These are phyloP conservation scores for Tilletia caries DNA, from an alignment of 1,284 basidiomycete species.

Conservation along the genomic window DNA sequence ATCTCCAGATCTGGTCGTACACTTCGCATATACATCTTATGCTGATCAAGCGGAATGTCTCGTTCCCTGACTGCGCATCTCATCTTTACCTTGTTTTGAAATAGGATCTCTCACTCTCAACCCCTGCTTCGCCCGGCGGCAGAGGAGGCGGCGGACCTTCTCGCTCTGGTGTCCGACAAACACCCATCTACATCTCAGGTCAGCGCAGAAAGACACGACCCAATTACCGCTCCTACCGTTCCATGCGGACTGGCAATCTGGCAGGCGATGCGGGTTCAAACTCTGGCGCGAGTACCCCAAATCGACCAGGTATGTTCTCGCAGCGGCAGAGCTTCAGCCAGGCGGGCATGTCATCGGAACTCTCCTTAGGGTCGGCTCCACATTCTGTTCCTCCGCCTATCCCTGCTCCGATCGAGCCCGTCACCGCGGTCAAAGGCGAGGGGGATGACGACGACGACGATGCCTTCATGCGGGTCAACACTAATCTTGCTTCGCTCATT, in stretches of 20 bases:
- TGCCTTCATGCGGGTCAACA: constrained; percentile 6
- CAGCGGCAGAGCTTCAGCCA: background rate
- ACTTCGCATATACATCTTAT: background rate
- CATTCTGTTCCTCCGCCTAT: too few relatives aligned
- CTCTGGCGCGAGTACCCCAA: background rate
- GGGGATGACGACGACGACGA: constrained; percentile 7
- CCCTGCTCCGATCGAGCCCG: background rate
- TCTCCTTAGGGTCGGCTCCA: too few relatives aligned
- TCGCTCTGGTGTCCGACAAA: background rate
- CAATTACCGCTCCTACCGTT: background rate
- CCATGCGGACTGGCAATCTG: background rate
- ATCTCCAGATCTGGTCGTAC: too few relatives aligned
- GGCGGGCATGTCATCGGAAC: background rate
- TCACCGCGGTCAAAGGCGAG: background rate
- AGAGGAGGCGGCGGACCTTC: background rate
- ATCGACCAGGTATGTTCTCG: background rate
- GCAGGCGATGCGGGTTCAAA: background rate
- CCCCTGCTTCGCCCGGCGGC: background rate
- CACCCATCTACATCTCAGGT: constrained; percentile 10
- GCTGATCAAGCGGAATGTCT: too few relatives aligned
- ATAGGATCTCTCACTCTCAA: background rate
- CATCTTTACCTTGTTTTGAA: background rate
- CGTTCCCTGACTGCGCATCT: too few relatives aligned
- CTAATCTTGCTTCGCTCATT: constrained; percentile 6
- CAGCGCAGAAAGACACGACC: background rate